phyloP scores from a whole-genome alignment of 176 grass and related monocot genomes.

The Hordeum vulgare region MorexV3_pseudomolecules_assembly NC_058522.1:209331065-209331564 shows the following conservation, averaged over 20 bases:
- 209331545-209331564: slow-evolving; percentile 49
- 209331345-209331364: slow-evolving; percentile 66
- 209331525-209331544: slow-evolving; percentile 67
- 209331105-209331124: neutral
- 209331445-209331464: slow-evolving; percentile 66
- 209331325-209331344: slow-evolving; percentile 55
- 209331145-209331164: neutral
- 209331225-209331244: slow-evolving; percentile 49
- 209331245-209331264: slow-evolving; percentile 68
- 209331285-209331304: slow-evolving; percentile 60
- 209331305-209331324: slow-evolving; percentile 77
- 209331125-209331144: neutral
- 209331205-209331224: slow-evolving; percentile 18
- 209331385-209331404: slow-evolving; percentile 49
- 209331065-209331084: neutral
- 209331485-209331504: slow-evolving; percentile 51
- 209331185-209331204: slow-evolving; percentile 11
- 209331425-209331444: slow-evolving; percentile 65
- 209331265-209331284: slow-evolving; percentile 38
- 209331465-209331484: slow-evolving; percentile 64
- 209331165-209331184: slow-evolving; percentile 19
- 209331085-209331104: neutral
- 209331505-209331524: slow-evolving; percentile 80
- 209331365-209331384: slow-evolving; percentile 47
- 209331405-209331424: slow-evolving; percentile 63